phyloP scores from a whole-genome alignment of 257 asterid species.

The Thymus quinquecostatus region DNA sequence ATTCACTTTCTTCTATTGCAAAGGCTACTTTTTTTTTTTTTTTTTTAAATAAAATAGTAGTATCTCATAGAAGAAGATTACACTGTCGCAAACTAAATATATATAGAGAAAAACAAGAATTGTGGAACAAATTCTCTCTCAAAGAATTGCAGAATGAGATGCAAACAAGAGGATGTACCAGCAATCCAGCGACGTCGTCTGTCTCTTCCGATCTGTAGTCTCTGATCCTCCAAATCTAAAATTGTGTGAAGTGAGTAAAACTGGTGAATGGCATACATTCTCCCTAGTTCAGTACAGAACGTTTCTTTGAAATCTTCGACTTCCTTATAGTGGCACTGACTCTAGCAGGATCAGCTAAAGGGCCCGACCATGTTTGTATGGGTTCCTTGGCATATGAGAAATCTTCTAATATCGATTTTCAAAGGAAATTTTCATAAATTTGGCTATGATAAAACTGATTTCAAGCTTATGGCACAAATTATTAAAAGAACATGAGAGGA shows the following conservation, averaged over 20 bases:
- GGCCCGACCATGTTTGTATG: slow-evolving; percentile 50
- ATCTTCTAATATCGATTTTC: background rate
- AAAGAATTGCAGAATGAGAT: too few species aligned
- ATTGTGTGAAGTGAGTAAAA: background rate
- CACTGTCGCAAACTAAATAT: slow-evolving; percentile 21
- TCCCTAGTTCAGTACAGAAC: slow-evolving; percentile 1
- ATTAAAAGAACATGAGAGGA: too few species aligned
- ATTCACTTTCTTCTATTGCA: too few species aligned
- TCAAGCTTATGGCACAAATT: too few species aligned
- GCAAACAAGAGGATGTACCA: too few species aligned
- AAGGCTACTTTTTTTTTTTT: too few species aligned
- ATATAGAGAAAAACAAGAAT: slow-evolving; percentile 23
- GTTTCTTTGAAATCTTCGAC: slow-evolving; percentile 33
- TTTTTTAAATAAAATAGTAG: too few species aligned
- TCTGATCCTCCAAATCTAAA: slow-evolving; percentile 11
- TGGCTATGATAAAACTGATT: too few species aligned
- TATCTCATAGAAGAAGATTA: slow-evolving; percentile 21
- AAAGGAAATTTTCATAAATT: too few species aligned
- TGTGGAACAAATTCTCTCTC: background rate
- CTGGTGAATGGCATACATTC: too few species aligned
- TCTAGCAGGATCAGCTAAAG: slow-evolving; percentile 47
- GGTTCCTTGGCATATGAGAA: slow-evolving; percentile 66
- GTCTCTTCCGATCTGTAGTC: background rate
- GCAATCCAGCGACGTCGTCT: too few species aligned
- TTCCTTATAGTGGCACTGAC: slow-evolving; percentile 35